Evolutionary conservation across 2,329 filamentous ascomycete species (phyloP), one percentile per base, ranked within the genome.

Genomic region (Talaromyces sp.): DNA sequence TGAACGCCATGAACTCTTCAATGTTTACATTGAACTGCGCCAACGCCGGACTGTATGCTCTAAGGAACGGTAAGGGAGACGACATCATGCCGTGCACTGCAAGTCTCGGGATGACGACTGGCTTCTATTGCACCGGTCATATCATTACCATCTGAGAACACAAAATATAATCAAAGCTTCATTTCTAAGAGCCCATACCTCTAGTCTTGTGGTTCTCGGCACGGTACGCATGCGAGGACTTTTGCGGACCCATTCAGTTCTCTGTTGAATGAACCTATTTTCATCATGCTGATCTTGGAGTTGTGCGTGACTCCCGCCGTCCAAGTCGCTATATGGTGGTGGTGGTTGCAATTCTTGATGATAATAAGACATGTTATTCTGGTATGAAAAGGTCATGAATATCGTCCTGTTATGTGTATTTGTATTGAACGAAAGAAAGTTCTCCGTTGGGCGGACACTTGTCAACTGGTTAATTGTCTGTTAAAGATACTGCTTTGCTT

Each of bases 61-160:
- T 60, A 22, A 60, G n/a, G 14, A 60, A 60, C 27, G 58, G 58
- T 43, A 60, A 43, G 16, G 58, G 58, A 41, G 58, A 60, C 7
- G 58, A 47, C 58, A 60, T 60, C 41, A 60, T 47, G 58, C 58
- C 27, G 10, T 48, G 58, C 27, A 48, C 58, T 35, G 58, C 58
- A 24, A 60, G 58, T 60, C 58, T 60, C 16, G 58, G 58, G 22
- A 60, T 60, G 22, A 47, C 58, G 41, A 60, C 41, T 48, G 58
- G 58, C 33, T 48, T 60, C 58, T 60, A 33, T 47, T 60, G 16
- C 1, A 48, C n/a, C 13, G 5, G 19, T 31, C 13, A 47, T 43
- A 43, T 8, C 3, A n/a, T 39, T 39, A 31, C 16, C 11, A 59
- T 59, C 37, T 59, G 3, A 9, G 37, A 1, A 13, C 31, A 45